These are phyloP conservation scores for Pilaira anomala DNA, from an alignment of 192 early-diverging fungal genomes.

Conservation along the genomic window DNA sequence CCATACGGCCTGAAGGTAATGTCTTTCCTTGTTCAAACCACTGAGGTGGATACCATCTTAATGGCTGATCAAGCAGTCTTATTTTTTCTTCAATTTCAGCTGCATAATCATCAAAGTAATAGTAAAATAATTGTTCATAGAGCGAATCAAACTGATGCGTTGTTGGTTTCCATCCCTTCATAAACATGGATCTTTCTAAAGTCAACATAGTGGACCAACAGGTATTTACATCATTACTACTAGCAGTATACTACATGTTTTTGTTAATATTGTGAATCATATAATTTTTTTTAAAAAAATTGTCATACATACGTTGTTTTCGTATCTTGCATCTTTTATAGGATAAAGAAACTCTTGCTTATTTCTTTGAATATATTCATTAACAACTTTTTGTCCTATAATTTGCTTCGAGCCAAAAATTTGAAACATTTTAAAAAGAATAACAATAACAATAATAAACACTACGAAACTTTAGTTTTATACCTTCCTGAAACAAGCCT, in stretches of 20 bases:
- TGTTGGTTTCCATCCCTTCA: neutral
- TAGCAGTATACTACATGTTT: neutral
- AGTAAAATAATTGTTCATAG: slow-evolving; percentile 5
- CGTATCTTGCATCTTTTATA: too few species aligned
- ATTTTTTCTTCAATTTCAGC: neutral
- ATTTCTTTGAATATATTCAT: too few species aligned
- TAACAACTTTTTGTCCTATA: too few species aligned
- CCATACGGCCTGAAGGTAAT: slow-evolving; percentile 2
- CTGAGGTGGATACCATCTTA: neutral
- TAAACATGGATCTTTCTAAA: neutral
- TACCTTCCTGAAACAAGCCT: too few species aligned
- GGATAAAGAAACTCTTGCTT: too few species aligned
- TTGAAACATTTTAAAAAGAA: slow-evolving; percentile 1
- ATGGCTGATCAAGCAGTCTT: neutral
- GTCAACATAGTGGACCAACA: neutral
- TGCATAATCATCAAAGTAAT: slow-evolving; percentile 3
- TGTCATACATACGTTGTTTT: too few species aligned
- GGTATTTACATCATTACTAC: neutral
- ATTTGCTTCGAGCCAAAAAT: too few species aligned
- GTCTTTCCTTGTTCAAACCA: slow-evolving; percentile 3
- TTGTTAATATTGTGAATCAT: neutral
- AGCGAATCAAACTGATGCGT: neutral
- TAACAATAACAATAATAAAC: neutral
- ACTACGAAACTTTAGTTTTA: too few species aligned
- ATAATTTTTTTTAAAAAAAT: too few species aligned